These are phyloP conservation scores for Citrus maxima DNA, from an alignment of 345 rosid species.

Conservation along the genomic window DNA sequence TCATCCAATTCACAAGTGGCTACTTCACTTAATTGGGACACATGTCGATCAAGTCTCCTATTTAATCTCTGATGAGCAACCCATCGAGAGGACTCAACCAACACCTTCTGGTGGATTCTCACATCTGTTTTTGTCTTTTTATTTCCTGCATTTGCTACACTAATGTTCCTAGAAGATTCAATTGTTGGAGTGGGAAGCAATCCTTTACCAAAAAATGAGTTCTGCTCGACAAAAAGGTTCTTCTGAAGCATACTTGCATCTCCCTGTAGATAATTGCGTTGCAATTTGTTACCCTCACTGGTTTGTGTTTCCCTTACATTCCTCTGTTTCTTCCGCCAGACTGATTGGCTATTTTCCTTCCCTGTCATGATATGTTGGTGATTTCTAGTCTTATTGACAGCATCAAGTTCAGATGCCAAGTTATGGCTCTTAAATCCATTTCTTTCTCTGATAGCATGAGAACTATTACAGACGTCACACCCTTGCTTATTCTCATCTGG, in stretches of 20 bases:
- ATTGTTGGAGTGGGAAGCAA: neutral
- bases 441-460: neutral
- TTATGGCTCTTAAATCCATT: neutral
- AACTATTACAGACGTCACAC: neutral
- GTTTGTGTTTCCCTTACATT: slow-evolving; percentile 2
- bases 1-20: neutral
- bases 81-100: neutral
- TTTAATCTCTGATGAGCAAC: neutral
- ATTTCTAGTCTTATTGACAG: neutral
- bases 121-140: neutral
- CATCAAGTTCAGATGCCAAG: neutral
- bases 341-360: neutral
- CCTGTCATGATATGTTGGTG: neutral
- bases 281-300: neutral
- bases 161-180: slow-evolving; percentile 1
- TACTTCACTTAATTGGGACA: neutral
- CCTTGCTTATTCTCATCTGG: neutral
- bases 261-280: neutral
- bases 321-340: slow-evolving; percentile 1
- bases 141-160: neutral
- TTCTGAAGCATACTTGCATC: neutral
- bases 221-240: neutral
- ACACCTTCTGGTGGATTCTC: neutral
- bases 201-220: neutral
- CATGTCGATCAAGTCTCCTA: neutral